Evolutionary conservation across 1,284 basidiomycete genomes (phyloP), one percentile per base, ranked within the genome.

Genomic region (Cutaneotrichosporon sp.): DNA sequence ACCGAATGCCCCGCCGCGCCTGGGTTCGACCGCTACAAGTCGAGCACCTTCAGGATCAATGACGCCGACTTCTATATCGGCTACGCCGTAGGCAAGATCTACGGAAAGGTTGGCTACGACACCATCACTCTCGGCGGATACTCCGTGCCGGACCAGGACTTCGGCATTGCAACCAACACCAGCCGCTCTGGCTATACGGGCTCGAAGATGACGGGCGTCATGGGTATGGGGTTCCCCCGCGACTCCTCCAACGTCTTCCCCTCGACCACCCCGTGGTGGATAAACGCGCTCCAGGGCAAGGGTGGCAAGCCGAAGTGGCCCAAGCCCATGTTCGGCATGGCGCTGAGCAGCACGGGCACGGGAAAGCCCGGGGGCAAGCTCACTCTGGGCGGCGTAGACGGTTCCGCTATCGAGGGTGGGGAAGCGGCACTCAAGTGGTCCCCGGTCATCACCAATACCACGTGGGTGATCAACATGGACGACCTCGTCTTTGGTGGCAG

Each of bases 51-150:
- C 54, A 58, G 60, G 55, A 54, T 69, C 52, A 47, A 69, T n/a
- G 71, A 69, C 31, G 59, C 66, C 14, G 45, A 64, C 1, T 76
- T 76, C 54, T 60, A 63, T 16, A 74, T 75, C 5, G 14, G 5
- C 22, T 56, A 47, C 24, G 45, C 25, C 31, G 33, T 29, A 5
- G 31, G 25, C 45, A 10, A 49, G 10, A 29, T 49, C 43, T 14
- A 20, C 0, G 95, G 95, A 10, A 71, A 73, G 4, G 85, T 95
- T 4, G 90, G 82, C 0, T 72, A 82, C 22, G 94, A 97, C 65
- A 79, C 81, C 2, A 85, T 95, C 8, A 85, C 89, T 67, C 88
- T 94, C 84, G 91, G 87, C 2, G 91, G 90, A 3, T 93, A 91
- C 76, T 83, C 84, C 10, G 87, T 92, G 4, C 71, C 81, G 5